These are phyloP conservation scores for Zalaria sp. DNA, from an alignment of 2,329 filamentous ascomycete species.

Conservation along the genomic window DNA sequence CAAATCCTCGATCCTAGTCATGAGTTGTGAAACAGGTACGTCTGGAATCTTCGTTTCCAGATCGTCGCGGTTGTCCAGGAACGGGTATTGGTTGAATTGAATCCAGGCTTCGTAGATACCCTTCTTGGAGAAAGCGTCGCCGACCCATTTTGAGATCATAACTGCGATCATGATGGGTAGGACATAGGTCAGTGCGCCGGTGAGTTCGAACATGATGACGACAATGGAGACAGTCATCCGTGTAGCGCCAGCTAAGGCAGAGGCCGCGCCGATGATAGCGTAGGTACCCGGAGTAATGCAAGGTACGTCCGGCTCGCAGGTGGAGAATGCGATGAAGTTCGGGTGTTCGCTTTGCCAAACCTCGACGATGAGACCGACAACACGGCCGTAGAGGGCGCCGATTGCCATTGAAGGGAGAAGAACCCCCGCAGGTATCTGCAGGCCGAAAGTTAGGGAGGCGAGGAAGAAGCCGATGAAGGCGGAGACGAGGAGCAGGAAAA, in stretches of 20 bases:
- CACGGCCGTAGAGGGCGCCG: constrained; percentile 77
- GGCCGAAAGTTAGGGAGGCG: constrained; percentile 76
- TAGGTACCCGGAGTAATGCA: constrained; percentile 94
- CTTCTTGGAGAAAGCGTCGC: constrained; percentile 80
- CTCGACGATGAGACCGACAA: constrained; percentile 77
- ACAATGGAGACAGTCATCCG: constrained; percentile 97
- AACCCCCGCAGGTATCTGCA: constrained; percentile 89
- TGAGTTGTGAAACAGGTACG: constrained; percentile 71
- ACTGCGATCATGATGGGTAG: constrained; percentile 98
- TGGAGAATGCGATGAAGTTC: constrained; percentile 59
- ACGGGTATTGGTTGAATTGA: constrained; percentile 87
- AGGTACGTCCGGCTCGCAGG: constrained; percentile 70
- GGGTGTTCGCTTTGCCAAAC: constrained; percentile 74
- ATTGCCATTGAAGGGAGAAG: constrained; percentile 94
- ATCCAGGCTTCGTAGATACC: constrained; percentile 99
- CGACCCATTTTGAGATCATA: constrained; percentile 97
- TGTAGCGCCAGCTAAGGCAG: constrained; percentile 84
- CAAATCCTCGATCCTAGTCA: constrained; percentile 86
- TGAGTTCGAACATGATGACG: constrained; percentile 98
- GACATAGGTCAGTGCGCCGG: constrained; percentile 88
- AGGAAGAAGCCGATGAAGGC: constrained; percentile 74
- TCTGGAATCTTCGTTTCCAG: constrained; percentile 51
- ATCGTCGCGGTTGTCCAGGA: constrained; percentile 83
- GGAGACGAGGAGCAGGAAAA: constrained; percentile 70
- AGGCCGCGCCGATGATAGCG: constrained; percentile 88